A percentile compares a stretch with the other conserved stretches of the same genome.
Conservation (phyloP, 352 stramenopile species). For the Globisporangium alternatum region DNA sequence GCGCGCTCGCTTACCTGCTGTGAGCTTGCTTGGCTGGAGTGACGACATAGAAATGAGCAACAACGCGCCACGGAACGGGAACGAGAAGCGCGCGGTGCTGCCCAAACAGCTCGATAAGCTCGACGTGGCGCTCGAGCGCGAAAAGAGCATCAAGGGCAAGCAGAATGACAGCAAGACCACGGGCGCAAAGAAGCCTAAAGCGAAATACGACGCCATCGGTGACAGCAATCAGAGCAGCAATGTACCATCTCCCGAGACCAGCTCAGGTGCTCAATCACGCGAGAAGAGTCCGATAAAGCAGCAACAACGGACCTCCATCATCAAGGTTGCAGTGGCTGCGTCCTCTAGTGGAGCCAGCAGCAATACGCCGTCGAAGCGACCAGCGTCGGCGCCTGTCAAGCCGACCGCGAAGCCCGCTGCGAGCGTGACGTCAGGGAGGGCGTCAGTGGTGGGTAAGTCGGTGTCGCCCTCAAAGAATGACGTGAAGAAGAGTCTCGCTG, state of each 20-base stretch:
- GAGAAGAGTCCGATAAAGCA: constrained; percentile 17
- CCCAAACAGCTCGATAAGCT: constrained; percentile 25
- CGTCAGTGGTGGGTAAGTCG: background rate
- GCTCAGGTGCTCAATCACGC: no score
- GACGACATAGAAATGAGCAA: background rate
- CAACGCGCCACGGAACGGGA: background rate
- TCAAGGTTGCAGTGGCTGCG: constrained; percentile 5
- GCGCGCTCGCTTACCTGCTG: background rate
- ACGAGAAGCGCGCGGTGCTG: constrained; percentile 8
- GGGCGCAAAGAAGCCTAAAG: background rate
- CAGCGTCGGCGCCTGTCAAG: constrained; percentile 5
- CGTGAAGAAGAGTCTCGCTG: background rate
- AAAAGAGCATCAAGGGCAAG: constrained; percentile 12
- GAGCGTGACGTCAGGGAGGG: background rate
- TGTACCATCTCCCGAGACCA: background rate
- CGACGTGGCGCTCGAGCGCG: constrained; percentile 28
- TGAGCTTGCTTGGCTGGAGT: background rate
- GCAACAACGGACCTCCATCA: background rate
- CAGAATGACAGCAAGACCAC: constrained; percentile 1
- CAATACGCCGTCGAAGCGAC: constrained; percentile 5
- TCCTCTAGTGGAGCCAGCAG: background rate
- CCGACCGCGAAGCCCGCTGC: background rate
- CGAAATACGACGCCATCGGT: background rate
- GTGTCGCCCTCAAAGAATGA: background rate
- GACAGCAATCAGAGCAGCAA: background rate